These are phyloP conservation scores for Fusarium longipes DNA, from an alignment of 2,329 filamentous ascomycete genomes.

Conservation along the genomic window DNA sequence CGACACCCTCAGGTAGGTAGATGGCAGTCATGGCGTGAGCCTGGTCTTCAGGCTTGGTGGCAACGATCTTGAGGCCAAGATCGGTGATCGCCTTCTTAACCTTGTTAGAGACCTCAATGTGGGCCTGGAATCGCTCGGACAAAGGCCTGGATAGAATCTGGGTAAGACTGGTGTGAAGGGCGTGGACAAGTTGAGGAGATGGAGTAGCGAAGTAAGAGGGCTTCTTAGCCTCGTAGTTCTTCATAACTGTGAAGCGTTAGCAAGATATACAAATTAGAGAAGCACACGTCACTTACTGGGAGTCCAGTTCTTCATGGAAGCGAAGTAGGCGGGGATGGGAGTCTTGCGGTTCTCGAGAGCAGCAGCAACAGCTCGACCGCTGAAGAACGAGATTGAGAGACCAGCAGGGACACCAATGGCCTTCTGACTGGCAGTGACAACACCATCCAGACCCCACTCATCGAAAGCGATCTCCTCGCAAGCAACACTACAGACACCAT, in stretches of 20 bases:
- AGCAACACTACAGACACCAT: conserved; percentile 97
- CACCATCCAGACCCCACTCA: conserved; percentile 91
- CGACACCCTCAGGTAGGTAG: conserved; percentile 87
- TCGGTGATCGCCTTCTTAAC: conserved; percentile 86
- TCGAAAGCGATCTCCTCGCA: conserved; percentile 97
- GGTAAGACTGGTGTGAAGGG: conserved; percentile 86
- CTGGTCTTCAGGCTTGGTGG: conserved; percentile 86
- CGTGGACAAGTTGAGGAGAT: conserved; percentile 91
- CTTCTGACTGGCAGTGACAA: conserved; percentile 95
- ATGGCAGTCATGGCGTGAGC: conserved; percentile 98
- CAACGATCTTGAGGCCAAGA: conserved; percentile 88
- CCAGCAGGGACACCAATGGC: conserved; percentile 96
- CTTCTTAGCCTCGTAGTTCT: conserved; percentile 98
- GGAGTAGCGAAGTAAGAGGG: conserved; percentile 98
- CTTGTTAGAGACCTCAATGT: conserved; percentile 81
- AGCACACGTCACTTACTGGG: conserved; percentile 70
- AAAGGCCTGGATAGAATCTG: conserved; percentile 87
- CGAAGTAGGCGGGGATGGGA: conserved; percentile 89
- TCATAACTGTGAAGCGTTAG: conserved; percentile 75
- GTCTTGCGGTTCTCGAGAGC: conserved; percentile 81
- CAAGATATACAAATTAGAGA: neutral
- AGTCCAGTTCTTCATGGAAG: conserved; percentile 96
- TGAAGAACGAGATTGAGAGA: conserved; percentile 93
- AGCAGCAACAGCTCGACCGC: conserved; percentile 83
- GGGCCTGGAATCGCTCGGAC: conserved; percentile 83